phyloP scores from a whole-genome alignment of 2,329 filamentous ascomycete genomes.

The Lasiodiplodia gonubiensis region DNA sequence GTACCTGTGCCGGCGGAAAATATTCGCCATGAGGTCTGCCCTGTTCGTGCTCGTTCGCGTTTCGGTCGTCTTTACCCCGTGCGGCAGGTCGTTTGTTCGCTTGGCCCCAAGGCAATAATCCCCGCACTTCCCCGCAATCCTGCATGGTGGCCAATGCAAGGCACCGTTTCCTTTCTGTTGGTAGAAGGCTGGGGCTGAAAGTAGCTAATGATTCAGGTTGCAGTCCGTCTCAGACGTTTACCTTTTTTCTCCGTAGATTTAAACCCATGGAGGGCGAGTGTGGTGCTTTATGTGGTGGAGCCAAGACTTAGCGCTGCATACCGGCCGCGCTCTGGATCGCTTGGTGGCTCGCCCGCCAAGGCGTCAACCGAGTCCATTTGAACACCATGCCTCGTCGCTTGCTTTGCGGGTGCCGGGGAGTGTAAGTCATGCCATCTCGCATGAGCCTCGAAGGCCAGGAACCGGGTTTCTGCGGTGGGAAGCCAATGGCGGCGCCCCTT shows the following conservation, averaged over 20 bases:
- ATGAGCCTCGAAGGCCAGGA: background rate
- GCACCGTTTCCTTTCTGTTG: background rate
- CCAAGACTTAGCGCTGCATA: background rate
- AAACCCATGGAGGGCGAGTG: no score
- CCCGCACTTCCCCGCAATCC: slow-evolving; percentile 23
- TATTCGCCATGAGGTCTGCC: slow-evolving; percentile 12
- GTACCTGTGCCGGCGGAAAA: background rate
- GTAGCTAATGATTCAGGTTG: no score
- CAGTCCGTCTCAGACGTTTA: no score
- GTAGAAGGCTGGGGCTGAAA: background rate
- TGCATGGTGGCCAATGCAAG: background rate
- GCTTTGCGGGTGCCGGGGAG: background rate
- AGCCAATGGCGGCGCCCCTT: background rate
- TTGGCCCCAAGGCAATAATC: background rate
- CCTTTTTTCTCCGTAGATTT: no score
- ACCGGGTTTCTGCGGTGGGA: background rate
- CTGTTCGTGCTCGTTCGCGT: slow-evolving; percentile 3
- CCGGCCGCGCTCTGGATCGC: slow-evolving; percentile 1
- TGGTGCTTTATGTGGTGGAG: background rate
- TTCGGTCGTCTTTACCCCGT: slow-evolving; percentile 23
- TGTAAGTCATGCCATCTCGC: background rate
- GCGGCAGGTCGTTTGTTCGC: slow-evolving; percentile 16
- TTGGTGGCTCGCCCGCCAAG: slow-evolving; percentile 15
- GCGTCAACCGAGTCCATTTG: slow-evolving; percentile 6
- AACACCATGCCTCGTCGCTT: background rate